Evolutionary conservation across 352 stramenopile species (phyloP).

Genomic region (Phytopythium litorale): DNA sequence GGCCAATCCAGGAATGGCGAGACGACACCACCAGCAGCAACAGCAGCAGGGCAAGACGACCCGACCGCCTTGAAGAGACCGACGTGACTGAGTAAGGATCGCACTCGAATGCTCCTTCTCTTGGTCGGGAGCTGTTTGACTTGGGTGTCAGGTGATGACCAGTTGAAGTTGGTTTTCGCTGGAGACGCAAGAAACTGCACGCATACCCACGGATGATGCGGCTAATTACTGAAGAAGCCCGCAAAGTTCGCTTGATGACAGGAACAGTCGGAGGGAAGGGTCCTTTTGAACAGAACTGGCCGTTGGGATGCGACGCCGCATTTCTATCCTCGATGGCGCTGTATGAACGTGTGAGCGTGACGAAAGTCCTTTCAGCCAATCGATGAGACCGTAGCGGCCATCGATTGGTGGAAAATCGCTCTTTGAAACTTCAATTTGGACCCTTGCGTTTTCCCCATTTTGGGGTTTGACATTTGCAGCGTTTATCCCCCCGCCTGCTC

Average conservation of each 20-base stretch:
- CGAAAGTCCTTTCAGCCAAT: neutral
- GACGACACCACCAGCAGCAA: neutral
- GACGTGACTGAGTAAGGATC: conserved; percentile 6
- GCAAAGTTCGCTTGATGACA: neutral
- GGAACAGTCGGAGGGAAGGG: neutral
- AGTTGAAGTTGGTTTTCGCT: neutral
- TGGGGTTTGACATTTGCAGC: too few relatives aligned
- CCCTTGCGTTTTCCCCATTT: too few relatives aligned
- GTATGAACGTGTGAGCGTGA: too few relatives aligned
- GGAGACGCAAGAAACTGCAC: neutral
- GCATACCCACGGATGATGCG: neutral
- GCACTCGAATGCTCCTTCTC: conserved; percentile 5
- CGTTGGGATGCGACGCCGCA: neutral
- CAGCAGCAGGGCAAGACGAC: neutral
- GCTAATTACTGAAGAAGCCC: neutral
- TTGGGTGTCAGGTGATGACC: conserved; percentile 6
- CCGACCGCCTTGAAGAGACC: conserved; percentile 1
- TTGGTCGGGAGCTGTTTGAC: conserved; percentile 1
- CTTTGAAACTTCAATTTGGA: too few relatives aligned
- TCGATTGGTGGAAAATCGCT: too few relatives aligned
- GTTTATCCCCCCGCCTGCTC: too few relatives aligned
- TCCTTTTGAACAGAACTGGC: neutral
- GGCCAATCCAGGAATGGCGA: conserved; percentile 1
- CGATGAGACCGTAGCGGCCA: too few relatives aligned
- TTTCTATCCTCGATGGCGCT: neutral